phyloP scores from a whole-genome alignment of 164 flowering plant genomes.

The Annona cherimola region DNA sequence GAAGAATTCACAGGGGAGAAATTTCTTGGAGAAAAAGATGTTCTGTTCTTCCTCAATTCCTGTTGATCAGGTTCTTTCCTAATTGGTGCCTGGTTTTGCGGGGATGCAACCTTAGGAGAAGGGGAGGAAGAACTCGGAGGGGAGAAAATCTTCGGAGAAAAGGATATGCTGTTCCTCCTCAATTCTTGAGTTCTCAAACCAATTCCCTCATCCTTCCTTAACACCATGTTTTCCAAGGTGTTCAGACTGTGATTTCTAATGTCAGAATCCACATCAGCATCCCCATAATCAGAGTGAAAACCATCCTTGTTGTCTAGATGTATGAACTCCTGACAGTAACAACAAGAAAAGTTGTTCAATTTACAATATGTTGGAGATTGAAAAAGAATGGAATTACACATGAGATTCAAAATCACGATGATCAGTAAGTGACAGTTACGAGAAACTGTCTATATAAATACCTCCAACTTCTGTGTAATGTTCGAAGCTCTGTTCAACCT shows the following conservation, averaged over 20 bases:
- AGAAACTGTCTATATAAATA: constrained; percentile 25
- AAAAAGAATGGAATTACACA: background rate
- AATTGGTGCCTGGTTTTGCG: constrained; percentile 20
- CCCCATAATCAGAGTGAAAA: constrained; percentile 24
- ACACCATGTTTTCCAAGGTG: constrained; percentile 16
- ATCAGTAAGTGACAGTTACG: constrained; percentile 4
- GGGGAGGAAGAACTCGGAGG: constrained; percentile 43
- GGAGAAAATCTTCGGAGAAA: constrained; percentile 33
- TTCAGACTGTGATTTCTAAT: constrained; percentile 10
- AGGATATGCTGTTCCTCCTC: constrained; percentile 11
- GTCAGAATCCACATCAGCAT: constrained; percentile 21
- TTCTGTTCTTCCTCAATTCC: constrained; percentile 10
- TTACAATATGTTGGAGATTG: background rate
- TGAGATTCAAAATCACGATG: background rate
- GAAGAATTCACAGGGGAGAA: constrained; percentile 47
- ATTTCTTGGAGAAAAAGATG: constrained; percentile 25
- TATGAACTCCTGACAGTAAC: constrained; percentile 24
- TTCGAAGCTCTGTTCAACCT: constrained; percentile 28
- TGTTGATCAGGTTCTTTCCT: constrained; percentile 26
- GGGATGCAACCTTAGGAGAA: constrained; percentile 35
- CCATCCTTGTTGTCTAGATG: constrained; percentile 38
- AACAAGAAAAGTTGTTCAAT: constrained; percentile 8
- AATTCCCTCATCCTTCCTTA: constrained; percentile 15
- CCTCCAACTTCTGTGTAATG: constrained; percentile 20
- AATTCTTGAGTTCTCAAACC: constrained; percentile 7